These are phyloP conservation scores for Metschnikowia gruessii DNA, from an alignment of 805 yeast species.

Conservation along the genomic window DNA sequence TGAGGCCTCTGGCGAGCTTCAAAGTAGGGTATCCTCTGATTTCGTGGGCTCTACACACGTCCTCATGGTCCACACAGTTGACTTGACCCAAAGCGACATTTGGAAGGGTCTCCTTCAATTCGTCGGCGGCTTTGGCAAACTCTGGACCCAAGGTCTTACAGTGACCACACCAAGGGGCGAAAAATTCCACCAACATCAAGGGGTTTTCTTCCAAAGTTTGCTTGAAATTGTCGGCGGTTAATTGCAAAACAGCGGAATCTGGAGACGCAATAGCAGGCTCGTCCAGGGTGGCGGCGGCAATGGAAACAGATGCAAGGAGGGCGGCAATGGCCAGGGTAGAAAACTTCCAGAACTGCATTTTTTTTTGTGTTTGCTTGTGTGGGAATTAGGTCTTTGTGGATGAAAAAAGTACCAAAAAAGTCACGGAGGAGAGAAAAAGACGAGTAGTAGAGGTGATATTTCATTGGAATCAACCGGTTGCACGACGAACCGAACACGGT, in stretches of 20 bases:
- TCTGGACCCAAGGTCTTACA: slow-evolving; percentile 88
- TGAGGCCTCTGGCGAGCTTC: slow-evolving; percentile 63
- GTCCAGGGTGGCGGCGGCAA: slow-evolving; percentile 33
- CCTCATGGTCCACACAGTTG: slow-evolving; percentile 78
- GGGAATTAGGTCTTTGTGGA: not conserved
- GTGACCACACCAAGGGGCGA: slow-evolving; percentile 98
- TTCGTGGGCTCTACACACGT: slow-evolving; percentile 63
- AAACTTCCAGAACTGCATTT: slow-evolving; percentile 42
- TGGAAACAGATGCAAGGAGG: slow-evolving; percentile 34
- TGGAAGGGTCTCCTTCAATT: slow-evolving; percentile 48
- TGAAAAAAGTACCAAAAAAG: not conserved
- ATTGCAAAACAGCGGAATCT: slow-evolving; percentile 83
- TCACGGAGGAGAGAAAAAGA: not conserved
- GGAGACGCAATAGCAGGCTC: slow-evolving; percentile 73
- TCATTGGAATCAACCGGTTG: not conserved
- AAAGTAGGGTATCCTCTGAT: slow-evolving; percentile 83
- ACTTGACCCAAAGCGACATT: slow-evolving; percentile 75
- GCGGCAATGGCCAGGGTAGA: slow-evolving; percentile 38
- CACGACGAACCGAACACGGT: slow-evolving; percentile 14
- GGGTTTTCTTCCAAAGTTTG: slow-evolving; percentile 68
- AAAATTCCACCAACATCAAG: slow-evolving; percentile 80
- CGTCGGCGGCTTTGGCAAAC: slow-evolving; percentile 68
- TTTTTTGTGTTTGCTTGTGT: not conserved
- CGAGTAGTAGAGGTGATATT: not conserved
- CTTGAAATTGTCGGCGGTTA: slow-evolving; percentile 63